Conservation (phyloP, 345 rosid species). For the Geranium brycei region DNA sequence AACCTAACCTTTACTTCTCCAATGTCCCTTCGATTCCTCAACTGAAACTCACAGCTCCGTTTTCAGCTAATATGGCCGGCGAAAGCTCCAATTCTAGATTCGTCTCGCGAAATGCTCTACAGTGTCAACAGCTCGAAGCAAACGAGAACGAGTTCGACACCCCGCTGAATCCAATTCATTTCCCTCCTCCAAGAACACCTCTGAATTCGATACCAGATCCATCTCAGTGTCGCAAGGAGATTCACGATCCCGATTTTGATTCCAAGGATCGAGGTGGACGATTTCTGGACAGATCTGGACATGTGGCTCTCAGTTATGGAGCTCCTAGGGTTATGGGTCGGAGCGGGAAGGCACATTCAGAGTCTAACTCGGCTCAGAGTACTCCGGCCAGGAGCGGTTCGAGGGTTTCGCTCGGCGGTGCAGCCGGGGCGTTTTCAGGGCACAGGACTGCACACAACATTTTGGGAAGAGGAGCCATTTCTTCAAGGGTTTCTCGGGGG, state of each 20-base stretch:
- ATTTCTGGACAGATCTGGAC: constrained; percentile 13
- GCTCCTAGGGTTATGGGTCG: constrained; percentile 37
- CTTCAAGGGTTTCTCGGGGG: constrained; percentile 39
- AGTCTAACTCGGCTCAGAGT: constrained; percentile 60
- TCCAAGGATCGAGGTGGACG: constrained; percentile 21
- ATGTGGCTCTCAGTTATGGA: constrained; percentile 13
- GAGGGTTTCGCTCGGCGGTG: constrained; percentile 47
- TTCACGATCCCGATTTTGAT: constrained; percentile 19
- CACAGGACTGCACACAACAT: constrained; percentile 19
- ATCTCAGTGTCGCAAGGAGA: constrained; percentile 32
- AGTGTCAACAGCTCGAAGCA: constrained; percentile 22
- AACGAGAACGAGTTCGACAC: constrained; percentile 51
- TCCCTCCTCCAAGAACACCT: constrained; percentile 67
- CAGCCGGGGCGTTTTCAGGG: constrained; percentile 16
- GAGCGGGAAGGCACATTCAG: constrained; percentile 39
- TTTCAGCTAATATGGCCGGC: constrained; percentile 1
- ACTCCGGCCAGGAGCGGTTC: constrained; percentile 54
- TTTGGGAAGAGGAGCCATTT: constrained; percentile 37
- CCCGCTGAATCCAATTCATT: constrained; percentile 22
- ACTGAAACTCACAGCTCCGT: not conserved
- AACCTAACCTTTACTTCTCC: not conserved
- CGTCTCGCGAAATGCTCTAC: constrained; percentile 12
- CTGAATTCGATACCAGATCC: constrained; percentile 70
- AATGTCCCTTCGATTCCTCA: not conserved
- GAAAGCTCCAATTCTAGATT: constrained; percentile 20